These are phyloP conservation scores for Pseudocercospora musae DNA, from an alignment of 2,329 filamentous ascomycete species.

Conservation along the genomic window DNA sequence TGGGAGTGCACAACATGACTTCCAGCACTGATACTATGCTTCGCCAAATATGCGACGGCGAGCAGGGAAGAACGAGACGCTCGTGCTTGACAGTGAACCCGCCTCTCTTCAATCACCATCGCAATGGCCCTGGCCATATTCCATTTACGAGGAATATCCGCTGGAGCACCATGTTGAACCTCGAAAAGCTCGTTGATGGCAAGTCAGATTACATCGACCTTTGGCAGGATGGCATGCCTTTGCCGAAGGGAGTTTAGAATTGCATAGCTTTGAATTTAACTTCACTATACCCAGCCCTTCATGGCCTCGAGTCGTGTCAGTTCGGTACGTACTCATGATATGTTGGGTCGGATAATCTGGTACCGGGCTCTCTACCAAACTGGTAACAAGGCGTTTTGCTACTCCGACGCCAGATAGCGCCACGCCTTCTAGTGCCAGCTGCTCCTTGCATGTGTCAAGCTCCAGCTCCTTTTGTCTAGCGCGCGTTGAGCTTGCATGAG, in stretches of 20 bases:
- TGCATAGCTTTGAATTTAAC: not conserved
- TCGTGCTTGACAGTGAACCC: slow-evolving; percentile 40
- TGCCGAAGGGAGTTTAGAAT: not conserved
- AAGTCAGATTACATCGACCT: slow-evolving; percentile 32
- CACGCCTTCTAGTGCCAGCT: not conserved
- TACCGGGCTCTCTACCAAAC: not conserved
- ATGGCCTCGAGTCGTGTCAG: not conserved
- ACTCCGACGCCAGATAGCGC: not conserved
- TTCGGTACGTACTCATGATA: not conserved
- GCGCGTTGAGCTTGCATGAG: not conserved
- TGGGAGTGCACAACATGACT: not conserved
- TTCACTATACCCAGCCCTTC: not conserved
- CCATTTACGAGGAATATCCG: slow-evolving; percentile 38
- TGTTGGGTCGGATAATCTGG: not conserved
- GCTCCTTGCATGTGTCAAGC: not conserved
- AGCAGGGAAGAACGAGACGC: not conserved
- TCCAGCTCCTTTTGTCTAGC: not conserved
- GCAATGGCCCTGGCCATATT: slow-evolving; percentile 31
- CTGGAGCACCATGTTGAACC: slow-evolving; percentile 44
- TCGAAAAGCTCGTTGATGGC: slow-evolving; percentile 39
- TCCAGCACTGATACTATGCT: not conserved
- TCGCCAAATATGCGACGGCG: not conserved
- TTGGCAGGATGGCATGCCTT: not conserved
- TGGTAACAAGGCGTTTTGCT: not conserved
- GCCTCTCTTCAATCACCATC: slow-evolving; percentile 16